Evolutionary conservation across 768 basidiomycete species (phyloP).

Genomic region (Tricholoma matsutake): DNA sequence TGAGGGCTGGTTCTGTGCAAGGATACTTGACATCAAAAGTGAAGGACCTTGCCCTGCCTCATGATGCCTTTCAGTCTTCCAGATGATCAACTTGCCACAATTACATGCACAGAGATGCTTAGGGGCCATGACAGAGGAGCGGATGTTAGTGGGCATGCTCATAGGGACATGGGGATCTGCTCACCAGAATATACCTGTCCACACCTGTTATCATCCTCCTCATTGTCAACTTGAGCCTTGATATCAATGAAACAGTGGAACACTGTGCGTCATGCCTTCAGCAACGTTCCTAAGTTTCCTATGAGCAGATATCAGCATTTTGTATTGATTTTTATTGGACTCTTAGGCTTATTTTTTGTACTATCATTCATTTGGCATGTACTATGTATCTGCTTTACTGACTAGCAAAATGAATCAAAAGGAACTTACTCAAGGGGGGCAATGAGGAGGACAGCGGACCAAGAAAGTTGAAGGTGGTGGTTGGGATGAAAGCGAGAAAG

Average conservation of each 20-base stretch:
- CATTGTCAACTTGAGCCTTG: not conserved
- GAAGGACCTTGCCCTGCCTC: not conserved
- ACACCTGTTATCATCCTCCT: not conserved
- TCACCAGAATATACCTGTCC: not conserved
- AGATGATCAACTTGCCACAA: not conserved
- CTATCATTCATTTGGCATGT: not conserved
- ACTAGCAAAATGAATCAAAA: not conserved
- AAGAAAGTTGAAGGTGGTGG: not conserved
- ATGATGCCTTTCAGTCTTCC: not conserved
- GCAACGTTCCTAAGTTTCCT: not conserved
- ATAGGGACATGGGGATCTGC: not conserved
- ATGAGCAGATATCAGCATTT: not conserved
- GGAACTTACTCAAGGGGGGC: not conserved
- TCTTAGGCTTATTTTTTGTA: constrained; percentile 1
- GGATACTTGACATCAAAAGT: not conserved
- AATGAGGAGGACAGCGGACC: not conserved
- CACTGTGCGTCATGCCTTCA: not conserved
- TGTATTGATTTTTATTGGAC: not conserved
- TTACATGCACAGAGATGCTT: not conserved
- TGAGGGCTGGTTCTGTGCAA: not conserved
- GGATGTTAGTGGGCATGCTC: not conserved
- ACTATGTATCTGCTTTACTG: not conserved
- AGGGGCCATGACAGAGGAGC: not conserved
- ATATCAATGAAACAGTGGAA: not conserved
- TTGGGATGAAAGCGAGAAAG: not conserved